Conservation (phyloP, 805 yeast species). For the Wickerhamomyces strasburgensis region DNA sequence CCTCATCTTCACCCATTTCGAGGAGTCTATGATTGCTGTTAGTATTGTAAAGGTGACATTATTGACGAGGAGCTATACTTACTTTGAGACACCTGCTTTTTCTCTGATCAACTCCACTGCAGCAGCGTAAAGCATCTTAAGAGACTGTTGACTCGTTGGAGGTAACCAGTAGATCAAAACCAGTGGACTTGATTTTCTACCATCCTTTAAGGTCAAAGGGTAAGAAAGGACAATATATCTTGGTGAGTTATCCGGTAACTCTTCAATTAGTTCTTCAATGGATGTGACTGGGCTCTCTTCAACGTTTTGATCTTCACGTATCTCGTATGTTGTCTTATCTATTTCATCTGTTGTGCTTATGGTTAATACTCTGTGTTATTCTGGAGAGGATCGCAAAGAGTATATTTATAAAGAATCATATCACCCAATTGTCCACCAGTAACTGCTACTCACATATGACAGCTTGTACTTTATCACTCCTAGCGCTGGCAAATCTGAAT, state of each 20-base stretch:
- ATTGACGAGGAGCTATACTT: constrained; percentile 9
- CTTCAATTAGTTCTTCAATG: constrained; percentile 64
- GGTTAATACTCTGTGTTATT: constrained; percentile 2
- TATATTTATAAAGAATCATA: too few relatives aligned
- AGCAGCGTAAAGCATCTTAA: constrained; percentile 87
- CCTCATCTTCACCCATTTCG: constrained; percentile 65
- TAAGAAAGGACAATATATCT: constrained; percentile 71
- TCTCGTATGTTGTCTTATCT: constrained; percentile 49
- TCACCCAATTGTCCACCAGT: too few relatives aligned
- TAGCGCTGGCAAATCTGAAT: constrained; percentile 68
- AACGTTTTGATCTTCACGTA: constrained; percentile 40
- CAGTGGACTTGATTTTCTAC: constrained; percentile 67
- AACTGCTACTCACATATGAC: constrained; percentile 42
- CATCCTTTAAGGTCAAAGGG: constrained; percentile 66
- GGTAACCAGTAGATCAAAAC: constrained; percentile 88
- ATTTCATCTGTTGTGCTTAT: constrained; percentile 40
- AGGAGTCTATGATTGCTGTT: constrained; percentile 38
- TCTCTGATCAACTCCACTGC: constrained; percentile 77
- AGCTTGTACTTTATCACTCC: constrained; percentile 58
- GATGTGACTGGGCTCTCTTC: constrained; percentile 39
- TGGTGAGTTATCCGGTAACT: constrained; percentile 78
- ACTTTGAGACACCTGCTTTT: constrained; percentile 37
- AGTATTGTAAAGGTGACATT: constrained; percentile 21
- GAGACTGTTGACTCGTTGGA: constrained; percentile 74
- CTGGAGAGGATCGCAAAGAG: too few relatives aligned